Evolutionary conservation across 345 rosid species (phyloP), one percentile per base, ranked within the genome.

Genomic region (Aquilaria malaccensis): DNA sequence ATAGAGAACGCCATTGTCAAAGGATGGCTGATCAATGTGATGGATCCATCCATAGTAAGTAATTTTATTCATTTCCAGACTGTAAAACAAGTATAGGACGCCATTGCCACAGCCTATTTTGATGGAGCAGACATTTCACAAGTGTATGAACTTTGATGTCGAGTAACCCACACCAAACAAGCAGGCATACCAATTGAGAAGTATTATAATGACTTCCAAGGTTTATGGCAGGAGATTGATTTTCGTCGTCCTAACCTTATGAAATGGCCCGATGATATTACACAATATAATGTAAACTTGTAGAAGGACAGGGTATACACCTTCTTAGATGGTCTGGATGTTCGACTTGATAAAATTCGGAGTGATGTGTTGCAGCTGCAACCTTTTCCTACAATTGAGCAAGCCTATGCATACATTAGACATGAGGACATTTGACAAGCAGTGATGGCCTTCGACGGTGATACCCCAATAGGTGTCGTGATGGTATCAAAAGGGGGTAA

Each of bases 61-160:
- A 66, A 66, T 30, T 66, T 59, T 30, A 66, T 66, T 22, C 29
- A 13, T 4, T 66, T 49, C 7, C 30, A 50, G 0, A 56, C 43
- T 1, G 62, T 63, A 1, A 58, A 66, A 51, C 29, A n/a, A 2
- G 58, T 58, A 4, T 58, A 55, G 62, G 62, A 57, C 9, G 49
- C 12, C 11, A 37, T 58, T 33, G 69, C 48, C 29, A 58, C 63
- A n/a, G 58, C 63, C 63, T 1, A 48, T 56, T 48, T 66, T 66
- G 69, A 58, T 58, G 50, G 32, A 9, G 3, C 2, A 2, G 50
- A 9, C 33, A 58, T 32, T 0, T 33, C 50, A n/a, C 50, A 58
- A 37, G 50, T 58, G 0, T 58, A 43, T 58, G 50, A 58, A 37
- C 7, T 58, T 1, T 30, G 29, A 2, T 2, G 50, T 2, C 9